A percentile compares a stretch with the other conserved stretches of the same genome.
Conservation (phyloP, 345 rosid species). For the Eucalyptus grandis region DNA sequence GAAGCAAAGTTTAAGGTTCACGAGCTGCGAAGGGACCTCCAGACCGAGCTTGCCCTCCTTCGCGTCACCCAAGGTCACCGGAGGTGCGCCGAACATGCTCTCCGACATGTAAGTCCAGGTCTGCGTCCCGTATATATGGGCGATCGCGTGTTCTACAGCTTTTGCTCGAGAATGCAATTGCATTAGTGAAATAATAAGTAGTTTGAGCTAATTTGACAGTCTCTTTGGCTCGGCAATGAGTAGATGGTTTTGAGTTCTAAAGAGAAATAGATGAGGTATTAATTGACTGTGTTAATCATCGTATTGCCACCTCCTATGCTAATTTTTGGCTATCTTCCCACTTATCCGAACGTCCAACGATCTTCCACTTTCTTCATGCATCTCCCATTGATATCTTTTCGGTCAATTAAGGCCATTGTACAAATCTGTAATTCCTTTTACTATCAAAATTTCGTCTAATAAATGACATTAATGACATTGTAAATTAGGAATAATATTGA, state of each 20-base stretch:
- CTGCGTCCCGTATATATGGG: not conserved
- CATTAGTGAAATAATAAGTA: not conserved
- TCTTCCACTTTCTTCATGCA: not conserved
- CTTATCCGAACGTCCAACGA: not conserved
- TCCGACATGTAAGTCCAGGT: slow-evolving; percentile 25
- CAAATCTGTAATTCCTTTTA: not conserved
- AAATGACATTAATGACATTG: not conserved
- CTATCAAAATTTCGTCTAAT: not conserved
- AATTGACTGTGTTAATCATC: not conserved
- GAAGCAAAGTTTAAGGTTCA: slow-evolving; percentile 26
- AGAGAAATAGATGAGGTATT: not conserved
- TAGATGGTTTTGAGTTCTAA: not conserved
- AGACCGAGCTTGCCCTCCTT: slow-evolving; percentile 42
- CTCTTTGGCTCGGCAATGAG: not conserved
- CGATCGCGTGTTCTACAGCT: not conserved
- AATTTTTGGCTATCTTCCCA: not conserved
- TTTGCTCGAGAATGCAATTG: not conserved
- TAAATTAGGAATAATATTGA: not conserved
- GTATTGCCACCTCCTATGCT: not conserved
- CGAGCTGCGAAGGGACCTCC: slow-evolving; percentile 42
- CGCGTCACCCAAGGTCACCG: slow-evolving; percentile 45
- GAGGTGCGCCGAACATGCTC: slow-evolving; percentile 53
- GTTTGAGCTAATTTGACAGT: not conserved
- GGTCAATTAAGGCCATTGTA: not conserved
- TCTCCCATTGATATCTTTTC: not conserved